A percentile compares a stretch with the other conserved stretches of the same genome.
Conservation (phyloP, 78 protist species). For the Cavenderia fasciculata region DNA sequence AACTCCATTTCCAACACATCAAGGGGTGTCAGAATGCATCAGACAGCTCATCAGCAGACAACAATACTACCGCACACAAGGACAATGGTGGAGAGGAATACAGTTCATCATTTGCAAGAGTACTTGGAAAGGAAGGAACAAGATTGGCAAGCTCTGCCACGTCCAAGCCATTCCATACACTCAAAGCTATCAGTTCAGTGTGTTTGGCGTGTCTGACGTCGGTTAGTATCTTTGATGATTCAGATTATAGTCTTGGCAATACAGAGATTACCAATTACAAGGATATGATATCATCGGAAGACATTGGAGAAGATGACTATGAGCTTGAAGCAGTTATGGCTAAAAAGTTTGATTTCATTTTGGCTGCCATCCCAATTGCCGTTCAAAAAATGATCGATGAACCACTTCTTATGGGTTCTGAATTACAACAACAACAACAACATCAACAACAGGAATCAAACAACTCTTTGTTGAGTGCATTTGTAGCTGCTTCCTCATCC, state of each 20-base stretch:
- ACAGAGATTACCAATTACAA: slow-evolving; percentile 17
- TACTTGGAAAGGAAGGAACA: slow-evolving; percentile 30
- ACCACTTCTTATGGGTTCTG: neutral
- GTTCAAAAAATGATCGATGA: slow-evolving; percentile 13
- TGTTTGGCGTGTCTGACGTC: slow-evolving; percentile 38
- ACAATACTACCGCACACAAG: too few species aligned
- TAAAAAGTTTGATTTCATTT: slow-evolving; percentile 11
- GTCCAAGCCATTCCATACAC: slow-evolving; percentile 22
- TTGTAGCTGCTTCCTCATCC: too few species aligned
- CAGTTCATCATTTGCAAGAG: slow-evolving; percentile 2
- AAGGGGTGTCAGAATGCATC: neutral
- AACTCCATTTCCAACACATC: neutral
- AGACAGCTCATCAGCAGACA: neutral
- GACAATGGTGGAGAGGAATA: slow-evolving; percentile 5
- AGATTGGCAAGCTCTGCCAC: neutral
- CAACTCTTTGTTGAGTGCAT: too few species aligned
- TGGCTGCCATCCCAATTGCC: slow-evolving; percentile 17
- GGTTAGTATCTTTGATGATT: slow-evolving; percentile 40
- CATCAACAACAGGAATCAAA: neutral
- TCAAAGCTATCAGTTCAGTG: slow-evolving; percentile 24
- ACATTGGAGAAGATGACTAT: slow-evolving; percentile 14
- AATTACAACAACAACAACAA: neutral
- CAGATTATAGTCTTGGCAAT: neutral
- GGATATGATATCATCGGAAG: neutral
- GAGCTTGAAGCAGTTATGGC: slow-evolving; percentile 5